Percentiles rank a stretch among this genome's conserved stretches.
Conservation (phyloP, 768 basidiomycete species). For the Phylloporus sp. region DNA sequence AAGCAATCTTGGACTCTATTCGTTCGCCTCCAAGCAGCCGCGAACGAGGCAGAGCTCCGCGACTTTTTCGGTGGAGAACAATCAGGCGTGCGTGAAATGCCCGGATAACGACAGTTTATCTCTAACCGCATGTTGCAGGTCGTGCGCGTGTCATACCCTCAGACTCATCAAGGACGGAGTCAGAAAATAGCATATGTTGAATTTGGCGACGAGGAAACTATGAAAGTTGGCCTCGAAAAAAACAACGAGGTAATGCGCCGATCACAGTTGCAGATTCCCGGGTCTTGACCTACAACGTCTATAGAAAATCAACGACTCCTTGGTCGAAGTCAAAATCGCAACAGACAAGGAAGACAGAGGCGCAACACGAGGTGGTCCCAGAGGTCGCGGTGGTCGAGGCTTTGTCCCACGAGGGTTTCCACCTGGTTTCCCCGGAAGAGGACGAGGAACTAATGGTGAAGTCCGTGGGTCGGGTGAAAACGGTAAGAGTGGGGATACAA, state of each 20-base stretch:
- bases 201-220: conserved; percentile 81
- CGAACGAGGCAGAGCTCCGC: conserved; percentile 60
- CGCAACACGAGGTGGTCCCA: conserved; percentile 46
- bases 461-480: conserved; percentile 27
- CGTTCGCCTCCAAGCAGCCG: conserved; percentile 55
- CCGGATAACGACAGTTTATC: background rate
- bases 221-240: conserved; percentile 74
- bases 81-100: conserved; percentile 49
- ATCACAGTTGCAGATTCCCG: conserved; percentile 14
- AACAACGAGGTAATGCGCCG: conserved; percentile 53
- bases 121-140: conserved; percentile 41
- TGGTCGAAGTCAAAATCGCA: conserved; percentile 68
- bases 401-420: conserved; percentile 64
- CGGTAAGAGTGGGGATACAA: conserved; percentile 21
- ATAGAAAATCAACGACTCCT: conserved; percentile 65
- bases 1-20: conserved; percentile 85
- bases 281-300: conserved; percentile 9
- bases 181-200: conserved; percentile 77
- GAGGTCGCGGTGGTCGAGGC: conserved; percentile 45
- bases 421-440: conserved; percentile 51
- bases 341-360: conserved; percentile 46
- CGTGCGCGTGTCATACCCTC: conserved; percentile 59
- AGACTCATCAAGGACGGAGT: conserved; percentile 42
- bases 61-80: conserved; percentile 75
- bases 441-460: conserved; percentile 29